A percentile compares a stretch with the other conserved stretches of the same genome.
These are phyloP conservation scores for Bjerkandera adusta DNA, from an alignment of 1,284 basidiomycete species.

Conservation along the genomic window DNA sequence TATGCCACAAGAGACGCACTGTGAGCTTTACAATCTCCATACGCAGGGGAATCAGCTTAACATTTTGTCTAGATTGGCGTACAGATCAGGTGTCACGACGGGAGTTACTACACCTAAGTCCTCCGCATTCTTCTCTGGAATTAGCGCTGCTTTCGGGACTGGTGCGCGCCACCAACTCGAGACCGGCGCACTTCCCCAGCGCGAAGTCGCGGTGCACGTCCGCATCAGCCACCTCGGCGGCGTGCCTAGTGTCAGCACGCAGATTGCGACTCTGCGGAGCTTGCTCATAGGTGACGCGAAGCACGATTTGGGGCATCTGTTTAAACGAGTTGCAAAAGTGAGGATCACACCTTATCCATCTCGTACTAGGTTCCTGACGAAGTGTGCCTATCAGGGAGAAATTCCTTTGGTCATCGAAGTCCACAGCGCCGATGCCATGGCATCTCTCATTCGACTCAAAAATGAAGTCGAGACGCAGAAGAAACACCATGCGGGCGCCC, in stretches of 20 bases:
- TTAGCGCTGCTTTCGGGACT: constrained; percentile 68
- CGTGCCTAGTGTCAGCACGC: constrained; percentile 57
- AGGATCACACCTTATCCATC: background rate
- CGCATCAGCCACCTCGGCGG: constrained; percentile 44
- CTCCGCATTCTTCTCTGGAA: constrained; percentile 43
- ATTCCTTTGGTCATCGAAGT: constrained; percentile 66
- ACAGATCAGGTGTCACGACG: constrained; percentile 34
- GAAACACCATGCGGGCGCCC: constrained; percentile 41
- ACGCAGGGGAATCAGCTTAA: background rate
- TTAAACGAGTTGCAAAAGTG: constrained; percentile 55
- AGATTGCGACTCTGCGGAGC: constrained; percentile 68
- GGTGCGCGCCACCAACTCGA: constrained; percentile 63
- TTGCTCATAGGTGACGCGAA: constrained; percentile 46
- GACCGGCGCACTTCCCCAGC: constrained; percentile 63
- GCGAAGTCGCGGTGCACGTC: constrained; percentile 71
- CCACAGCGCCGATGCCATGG: constrained; percentile 72
- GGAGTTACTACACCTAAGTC: constrained; percentile 46
- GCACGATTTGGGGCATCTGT: constrained; percentile 43
- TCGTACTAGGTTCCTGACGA: no score
- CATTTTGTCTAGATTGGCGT: constrained; percentile 30
- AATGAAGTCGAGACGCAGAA: constrained; percentile 53
- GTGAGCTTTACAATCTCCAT: constrained; percentile 40
- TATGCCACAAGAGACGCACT: constrained; percentile 73
- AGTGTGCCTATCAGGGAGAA: constrained; percentile 32
- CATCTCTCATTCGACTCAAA: constrained; percentile 70